Evolutionary conservation across 176 grass and related monocot genomes (phyloP).

Genomic region (Ampelocalamus luodianensis): DNA sequence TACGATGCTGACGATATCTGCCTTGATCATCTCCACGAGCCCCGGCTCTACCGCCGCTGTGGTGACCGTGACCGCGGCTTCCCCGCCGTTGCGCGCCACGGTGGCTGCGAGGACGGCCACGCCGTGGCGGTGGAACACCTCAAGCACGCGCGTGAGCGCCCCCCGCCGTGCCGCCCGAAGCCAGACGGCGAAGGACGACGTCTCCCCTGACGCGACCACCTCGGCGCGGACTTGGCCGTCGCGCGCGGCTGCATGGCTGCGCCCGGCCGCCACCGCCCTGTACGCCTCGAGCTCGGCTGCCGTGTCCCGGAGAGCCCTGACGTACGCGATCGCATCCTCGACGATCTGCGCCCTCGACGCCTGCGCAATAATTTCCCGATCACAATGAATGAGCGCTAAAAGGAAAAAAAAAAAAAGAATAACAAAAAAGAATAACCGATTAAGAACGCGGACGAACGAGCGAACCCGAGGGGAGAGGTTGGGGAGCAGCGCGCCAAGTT

Average conservation of each 20-base stretch:
- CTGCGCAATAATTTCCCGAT: background rate
- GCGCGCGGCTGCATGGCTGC: background rate
- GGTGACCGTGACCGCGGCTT: slow-evolving; percentile 28
- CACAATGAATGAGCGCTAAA: background rate
- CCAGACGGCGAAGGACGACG: slow-evolving; percentile 42
- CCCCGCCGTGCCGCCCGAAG: background rate
- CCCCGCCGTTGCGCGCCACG: background rate
- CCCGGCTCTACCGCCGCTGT: background rate
- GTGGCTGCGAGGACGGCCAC: slow-evolving; percentile 38
- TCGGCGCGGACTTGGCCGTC: background rate
- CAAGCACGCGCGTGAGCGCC: slow-evolving; percentile 16
- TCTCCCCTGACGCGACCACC: slow-evolving; percentile 1
- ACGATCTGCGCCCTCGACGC: slow-evolving; percentile 36
- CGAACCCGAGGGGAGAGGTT: background rate
- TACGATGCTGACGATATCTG: slow-evolving; percentile 38
- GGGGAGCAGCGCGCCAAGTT: slow-evolving; percentile 39
- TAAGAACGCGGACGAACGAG: background rate
- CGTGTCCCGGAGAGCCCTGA: slow-evolving; percentile 34
- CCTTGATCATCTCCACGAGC: slow-evolving; percentile 42
- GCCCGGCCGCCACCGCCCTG: background rate
- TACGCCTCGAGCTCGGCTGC: slow-evolving; percentile 30
- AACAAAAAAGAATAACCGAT: background rate
- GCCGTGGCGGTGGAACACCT: slow-evolving; percentile 48
- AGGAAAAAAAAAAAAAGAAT: background rate
- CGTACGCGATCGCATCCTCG: slow-evolving; percentile 48